Evolutionary conservation across 2,329 filamentous ascomycete genomes (phyloP).

Genomic region (Calonectria naviculata): DNA sequence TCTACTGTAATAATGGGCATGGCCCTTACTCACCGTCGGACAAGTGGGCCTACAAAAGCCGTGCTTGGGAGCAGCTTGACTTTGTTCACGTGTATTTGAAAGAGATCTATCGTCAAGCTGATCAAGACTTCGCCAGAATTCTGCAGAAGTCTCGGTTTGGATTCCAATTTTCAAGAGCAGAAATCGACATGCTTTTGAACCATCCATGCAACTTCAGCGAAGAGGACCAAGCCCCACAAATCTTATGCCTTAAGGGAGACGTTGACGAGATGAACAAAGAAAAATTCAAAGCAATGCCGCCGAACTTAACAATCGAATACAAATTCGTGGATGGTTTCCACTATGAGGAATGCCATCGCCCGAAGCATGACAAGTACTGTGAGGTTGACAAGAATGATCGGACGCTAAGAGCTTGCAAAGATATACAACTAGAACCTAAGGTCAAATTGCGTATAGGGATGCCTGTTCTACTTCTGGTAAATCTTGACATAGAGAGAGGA

Average conservation of each 20-base stretch:
- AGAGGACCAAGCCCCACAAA: conserved; percentile 26
- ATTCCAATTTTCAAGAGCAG: conserved; percentile 45
- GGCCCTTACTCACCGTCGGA: conserved; percentile 57
- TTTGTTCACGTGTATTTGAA: conserved; percentile 65
- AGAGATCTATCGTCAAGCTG: conserved; percentile 67
- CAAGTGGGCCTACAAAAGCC: conserved; percentile 70
- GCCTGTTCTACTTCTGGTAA: conserved; percentile 38
- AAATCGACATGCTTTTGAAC: conserved; percentile 57
- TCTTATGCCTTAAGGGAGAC: conserved; percentile 25
- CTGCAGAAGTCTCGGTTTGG: conserved; percentile 66
- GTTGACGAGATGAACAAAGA: conserved; percentile 15
- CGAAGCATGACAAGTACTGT: neutral
- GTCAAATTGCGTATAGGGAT: conserved; percentile 29
- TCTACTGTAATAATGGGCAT: conserved; percentile 47
- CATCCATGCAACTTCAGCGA: conserved; percentile 53
- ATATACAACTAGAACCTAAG: conserved; percentile 22
- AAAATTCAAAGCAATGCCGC: conserved; percentile 22
- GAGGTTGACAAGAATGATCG: conserved; percentile 6
- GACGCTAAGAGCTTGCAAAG: conserved; percentile 14
- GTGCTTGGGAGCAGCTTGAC: conserved; percentile 63
- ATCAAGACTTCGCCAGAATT: conserved; percentile 63
- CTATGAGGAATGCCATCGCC: neutral
- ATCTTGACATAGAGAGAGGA: conserved; percentile 23
- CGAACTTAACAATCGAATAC: conserved; percentile 9
- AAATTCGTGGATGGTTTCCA: conserved; percentile 25